Evolutionary conservation across 371 early-diverging fungal species (phyloP).

Genomic region (Coemansia sp.): DNA sequence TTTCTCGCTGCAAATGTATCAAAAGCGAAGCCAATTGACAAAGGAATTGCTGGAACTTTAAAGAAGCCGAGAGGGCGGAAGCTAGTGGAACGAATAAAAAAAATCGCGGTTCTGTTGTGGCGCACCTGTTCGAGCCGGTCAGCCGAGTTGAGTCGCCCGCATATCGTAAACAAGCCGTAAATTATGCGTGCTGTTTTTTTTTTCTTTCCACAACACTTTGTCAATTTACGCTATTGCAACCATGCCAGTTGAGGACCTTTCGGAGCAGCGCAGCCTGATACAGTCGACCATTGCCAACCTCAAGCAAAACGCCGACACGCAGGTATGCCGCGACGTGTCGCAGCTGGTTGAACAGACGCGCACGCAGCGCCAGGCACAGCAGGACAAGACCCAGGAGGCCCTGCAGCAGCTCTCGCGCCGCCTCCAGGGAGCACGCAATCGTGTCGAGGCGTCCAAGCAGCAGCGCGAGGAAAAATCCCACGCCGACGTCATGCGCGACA

Average conservation of each 20-base stretch:
- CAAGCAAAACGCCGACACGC: constrained; percentile 30
- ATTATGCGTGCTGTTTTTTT: neutral
- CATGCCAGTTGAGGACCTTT: constrained; percentile 27
- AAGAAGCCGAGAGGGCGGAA: too few species aligned
- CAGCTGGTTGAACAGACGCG: constrained; percentile 8
- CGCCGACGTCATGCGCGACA: constrained; percentile 40
- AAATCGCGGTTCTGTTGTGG: neutral
- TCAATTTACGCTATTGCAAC: neutral
- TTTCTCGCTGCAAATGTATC: neutral
- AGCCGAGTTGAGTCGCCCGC: neutral
- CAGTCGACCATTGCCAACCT: constrained; percentile 23
- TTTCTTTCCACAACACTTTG: neutral
- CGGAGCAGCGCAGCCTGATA: constrained; percentile 29
- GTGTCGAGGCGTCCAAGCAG: constrained; percentile 41
- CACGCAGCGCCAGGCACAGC: constrained; percentile 6
- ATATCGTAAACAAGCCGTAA: neutral
- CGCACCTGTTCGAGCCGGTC: neutral
- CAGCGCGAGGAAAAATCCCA: constrained; percentile 46
- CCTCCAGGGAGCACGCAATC: constrained; percentile 29
- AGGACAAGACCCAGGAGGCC: constrained; percentile 31
- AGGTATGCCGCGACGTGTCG: constrained; percentile 11
- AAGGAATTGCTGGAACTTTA: neutral
- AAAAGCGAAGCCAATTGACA: neutral
- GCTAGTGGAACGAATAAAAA: too few species aligned
- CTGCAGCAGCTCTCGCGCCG: constrained; percentile 43